Evolutionary conservation across 139 green algal species (phyloP).

Genomic region (Chlorella sp.): DNA sequence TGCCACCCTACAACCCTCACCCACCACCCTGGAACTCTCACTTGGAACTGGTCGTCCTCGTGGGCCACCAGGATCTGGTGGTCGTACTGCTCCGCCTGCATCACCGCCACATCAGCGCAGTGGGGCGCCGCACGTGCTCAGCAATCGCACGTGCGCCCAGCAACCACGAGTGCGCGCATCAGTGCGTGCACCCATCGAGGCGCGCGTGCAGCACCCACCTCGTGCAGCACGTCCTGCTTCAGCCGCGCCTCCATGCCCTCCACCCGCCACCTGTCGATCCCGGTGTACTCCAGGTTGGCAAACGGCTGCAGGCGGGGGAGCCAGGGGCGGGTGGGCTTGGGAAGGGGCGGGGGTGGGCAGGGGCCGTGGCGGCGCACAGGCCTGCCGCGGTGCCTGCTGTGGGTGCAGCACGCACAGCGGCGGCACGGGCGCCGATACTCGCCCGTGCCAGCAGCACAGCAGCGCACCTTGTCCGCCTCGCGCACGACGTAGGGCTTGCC

Average conservation of each 20-base stretch:
- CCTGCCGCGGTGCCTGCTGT: no score
- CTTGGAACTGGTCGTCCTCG: constrained; percentile 85
- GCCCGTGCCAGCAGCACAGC: no score
- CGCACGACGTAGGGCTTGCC: constrained; percentile 92
- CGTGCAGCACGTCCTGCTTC: constrained; percentile 77
- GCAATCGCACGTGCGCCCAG: not conserved
- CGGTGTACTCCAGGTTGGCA: constrained; percentile 96
- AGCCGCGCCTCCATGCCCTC: constrained; percentile 93
- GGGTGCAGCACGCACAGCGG: no score
- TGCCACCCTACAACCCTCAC: no score
- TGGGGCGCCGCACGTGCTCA: not conserved
- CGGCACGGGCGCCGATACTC: no score
- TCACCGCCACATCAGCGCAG: constrained; percentile 4
- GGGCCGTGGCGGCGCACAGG: no score
- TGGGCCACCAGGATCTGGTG: constrained; percentile 84
- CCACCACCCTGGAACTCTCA: constrained; percentile 15
- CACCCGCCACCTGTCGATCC: constrained; percentile 79
- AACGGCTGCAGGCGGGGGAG: no score
- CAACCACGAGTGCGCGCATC: constrained; percentile 25
- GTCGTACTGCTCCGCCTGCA: constrained; percentile 55
- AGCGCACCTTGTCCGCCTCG: no score
- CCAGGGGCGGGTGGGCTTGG: no score
- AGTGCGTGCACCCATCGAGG: not conserved
- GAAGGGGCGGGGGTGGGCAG: no score
- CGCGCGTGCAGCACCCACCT: constrained; percentile 41